These are phyloP conservation scores for Hypoxylon sp. DNA, from an alignment of 2,329 filamentous ascomycete genomes.

Conservation along the genomic window DNA sequence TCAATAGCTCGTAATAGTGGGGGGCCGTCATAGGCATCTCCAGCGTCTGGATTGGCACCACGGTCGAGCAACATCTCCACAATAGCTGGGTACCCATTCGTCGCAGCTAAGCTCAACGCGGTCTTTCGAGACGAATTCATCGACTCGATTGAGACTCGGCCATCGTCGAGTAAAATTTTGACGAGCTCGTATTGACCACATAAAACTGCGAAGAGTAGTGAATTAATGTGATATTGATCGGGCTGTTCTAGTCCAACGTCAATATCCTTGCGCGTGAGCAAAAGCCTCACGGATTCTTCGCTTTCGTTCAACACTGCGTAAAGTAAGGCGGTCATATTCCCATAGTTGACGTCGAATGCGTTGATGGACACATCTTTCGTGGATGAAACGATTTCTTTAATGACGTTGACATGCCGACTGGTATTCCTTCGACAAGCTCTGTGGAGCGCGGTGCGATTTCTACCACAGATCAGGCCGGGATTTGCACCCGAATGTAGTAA, in stretches of 20 bases:
- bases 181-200: constrained; percentile 1
- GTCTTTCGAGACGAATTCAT: constrained; percentile 5
- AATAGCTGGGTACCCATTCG: neutral
- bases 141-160: constrained; percentile 8
- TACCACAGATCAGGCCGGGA: neutral
- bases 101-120: constrained; percentile 1
- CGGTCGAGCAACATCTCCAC: constrained; percentile 9
- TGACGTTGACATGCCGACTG: neutral
- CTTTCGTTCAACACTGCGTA: constrained; percentile 4
- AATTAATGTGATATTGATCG: neutral
- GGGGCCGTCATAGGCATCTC: constrained; percentile 1
- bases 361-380: constrained; percentile 5
- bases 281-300: constrained; percentile 19
- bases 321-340: constrained; percentile 6
- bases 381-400: constrained; percentile 2
- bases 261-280: constrained; percentile 19
- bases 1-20: neutral
- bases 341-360: constrained; percentile 3
- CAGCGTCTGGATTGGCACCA: constrained; percentile 2
- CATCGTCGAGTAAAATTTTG: constrained; percentile 2
- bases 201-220: neutral
- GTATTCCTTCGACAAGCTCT: neutral
- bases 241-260: constrained; percentile 1
- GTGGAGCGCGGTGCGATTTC: constrained; percentile 6
- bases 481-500: constrained; percentile 2